Conservation (phyloP, 257 asterid species). For the Vinca minor region DNA sequence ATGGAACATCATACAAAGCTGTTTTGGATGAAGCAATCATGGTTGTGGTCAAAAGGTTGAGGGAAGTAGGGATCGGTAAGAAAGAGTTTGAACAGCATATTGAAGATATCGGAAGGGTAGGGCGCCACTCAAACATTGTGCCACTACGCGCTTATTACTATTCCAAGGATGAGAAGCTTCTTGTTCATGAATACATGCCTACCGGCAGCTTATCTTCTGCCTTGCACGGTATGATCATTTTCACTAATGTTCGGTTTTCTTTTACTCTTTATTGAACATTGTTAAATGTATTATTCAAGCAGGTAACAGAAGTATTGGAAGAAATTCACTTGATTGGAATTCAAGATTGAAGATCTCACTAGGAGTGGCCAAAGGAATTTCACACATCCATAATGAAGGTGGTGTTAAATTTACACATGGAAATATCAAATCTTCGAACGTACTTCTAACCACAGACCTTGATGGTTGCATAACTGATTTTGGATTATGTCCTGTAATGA, state of each 20-base stretch:
- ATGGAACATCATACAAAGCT: slow-evolving; percentile 89
- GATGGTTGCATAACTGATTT: slow-evolving; percentile 66
- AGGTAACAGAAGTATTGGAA: slow-evolving; percentile 54
- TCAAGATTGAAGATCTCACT: slow-evolving; percentile 63
- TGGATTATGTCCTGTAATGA: slow-evolving; percentile 55
- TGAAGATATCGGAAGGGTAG: slow-evolving; percentile 52
- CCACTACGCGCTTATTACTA: slow-evolving; percentile 73
- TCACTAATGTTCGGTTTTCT: too few species aligned
- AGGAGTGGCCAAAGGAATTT: slow-evolving; percentile 70
- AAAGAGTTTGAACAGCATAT: slow-evolving; percentile 86
- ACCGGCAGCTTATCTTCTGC: slow-evolving; percentile 69
- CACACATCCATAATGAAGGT: slow-evolving; percentile 67
- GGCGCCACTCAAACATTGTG: slow-evolving; percentile 51
- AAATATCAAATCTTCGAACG: slow-evolving; percentile 80
- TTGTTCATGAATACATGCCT: slow-evolving; percentile 78
- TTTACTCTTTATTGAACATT: background rate
- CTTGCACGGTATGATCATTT: slow-evolving; percentile 53
- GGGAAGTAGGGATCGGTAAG: slow-evolving; percentile 59
- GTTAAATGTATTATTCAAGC: slow-evolving; percentile 6
- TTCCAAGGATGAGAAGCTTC: slow-evolving; percentile 93
- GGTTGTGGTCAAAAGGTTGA: slow-evolving; percentile 78
- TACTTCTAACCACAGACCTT: slow-evolving; percentile 46
- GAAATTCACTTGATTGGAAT: slow-evolving; percentile 62
- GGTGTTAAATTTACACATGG: slow-evolving; percentile 59
- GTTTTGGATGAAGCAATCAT: slow-evolving; percentile 63